phyloP scores from a whole-genome alignment of 331 rosid genomes.

The Cydonia oblonga region DNA sequence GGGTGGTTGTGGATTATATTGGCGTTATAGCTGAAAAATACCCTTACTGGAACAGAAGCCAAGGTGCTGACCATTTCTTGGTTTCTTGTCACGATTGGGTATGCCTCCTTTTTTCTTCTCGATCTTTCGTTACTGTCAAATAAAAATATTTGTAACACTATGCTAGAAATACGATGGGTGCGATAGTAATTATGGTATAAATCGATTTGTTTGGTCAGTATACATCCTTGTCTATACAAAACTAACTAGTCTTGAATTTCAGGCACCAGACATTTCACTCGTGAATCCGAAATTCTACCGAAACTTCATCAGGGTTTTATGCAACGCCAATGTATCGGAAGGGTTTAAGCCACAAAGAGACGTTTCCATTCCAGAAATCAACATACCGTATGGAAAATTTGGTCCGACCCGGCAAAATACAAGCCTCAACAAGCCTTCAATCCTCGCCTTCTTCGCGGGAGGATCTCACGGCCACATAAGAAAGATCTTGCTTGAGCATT shows the following conservation, averaged over 20 bases:
- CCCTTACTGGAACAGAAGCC: slow-evolving; percentile 59
- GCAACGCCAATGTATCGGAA: slow-evolving; percentile 71
- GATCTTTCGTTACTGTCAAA: not conserved
- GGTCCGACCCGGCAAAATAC: not conserved
- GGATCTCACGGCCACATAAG: slow-evolving; percentile 63
- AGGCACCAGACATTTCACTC: slow-evolving; percentile 60
- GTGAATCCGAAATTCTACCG: slow-evolving; percentile 24
- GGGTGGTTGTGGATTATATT: slow-evolving; percentile 38
- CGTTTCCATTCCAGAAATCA: slow-evolving; percentile 52
- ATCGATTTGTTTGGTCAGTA: no score
- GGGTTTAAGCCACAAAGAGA: slow-evolving; percentile 50
- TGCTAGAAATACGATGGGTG: no score
- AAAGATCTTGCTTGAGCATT: slow-evolving; percentile 24
- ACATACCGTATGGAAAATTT: slow-evolving; percentile 6
- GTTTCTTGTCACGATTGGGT: slow-evolving; percentile 87
- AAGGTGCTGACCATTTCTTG: slow-evolving; percentile 65
- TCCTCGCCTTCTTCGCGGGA: slow-evolving; percentile 73
- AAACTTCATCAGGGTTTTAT: slow-evolving; percentile 48
- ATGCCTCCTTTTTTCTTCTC: not conserved
- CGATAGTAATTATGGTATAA: no score
- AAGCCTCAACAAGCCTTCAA: slow-evolving; percentile 9
- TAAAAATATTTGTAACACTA: not conserved
- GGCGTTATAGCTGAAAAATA: slow-evolving; percentile 29
- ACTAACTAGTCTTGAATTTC: not conserved
- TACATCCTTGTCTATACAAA: not conserved